phyloP scores from a whole-genome alignment of 164 flowering plant species.

The Platanus orientalis region DNA sequence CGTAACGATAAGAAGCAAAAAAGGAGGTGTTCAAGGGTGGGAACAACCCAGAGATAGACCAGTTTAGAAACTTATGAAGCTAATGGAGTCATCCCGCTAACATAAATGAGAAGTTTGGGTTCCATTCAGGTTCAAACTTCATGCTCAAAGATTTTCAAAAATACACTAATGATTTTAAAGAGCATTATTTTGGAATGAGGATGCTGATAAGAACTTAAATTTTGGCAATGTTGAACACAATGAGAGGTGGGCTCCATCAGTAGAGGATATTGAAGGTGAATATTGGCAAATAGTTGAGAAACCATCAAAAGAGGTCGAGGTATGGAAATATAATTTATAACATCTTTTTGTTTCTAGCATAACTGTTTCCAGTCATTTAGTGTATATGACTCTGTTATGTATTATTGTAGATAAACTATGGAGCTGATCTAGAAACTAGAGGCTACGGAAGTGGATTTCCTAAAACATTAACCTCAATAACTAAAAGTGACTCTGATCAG shows the following conservation, averaged over 20 bases:
- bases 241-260: conserved; percentile 45
- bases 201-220: conserved; percentile 18
- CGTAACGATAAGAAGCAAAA: conserved; percentile 49
- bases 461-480: conserved; percentile 27
- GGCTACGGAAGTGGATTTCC: conserved; percentile 82
- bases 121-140: conserved; percentile 71
- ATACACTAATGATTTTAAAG: conserved; percentile 52
- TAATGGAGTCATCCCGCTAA: conserved; percentile 35
- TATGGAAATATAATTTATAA: conserved; percentile 18
- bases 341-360: not conserved
- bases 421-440: conserved; percentile 88
- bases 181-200: conserved; percentile 47
- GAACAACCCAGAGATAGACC: conserved; percentile 31
- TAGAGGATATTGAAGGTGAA: conserved; percentile 73
- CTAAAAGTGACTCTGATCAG: conserved; percentile 31
- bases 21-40: conserved; percentile 41
- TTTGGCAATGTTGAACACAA: conserved; percentile 16
- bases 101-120: conserved; percentile 77
- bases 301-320: conserved; percentile 81
- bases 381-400: not conserved
- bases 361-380: not conserved
- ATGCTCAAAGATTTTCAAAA: conserved; percentile 59
- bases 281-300: conserved; percentile 81
- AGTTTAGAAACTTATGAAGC: conserved; percentile 37
- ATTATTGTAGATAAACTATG: conserved; percentile 66